phyloP scores from a whole-genome alignment of 768 basidiomycete genomes.

The Cystobasidiopsis lactophilus region DNA sequence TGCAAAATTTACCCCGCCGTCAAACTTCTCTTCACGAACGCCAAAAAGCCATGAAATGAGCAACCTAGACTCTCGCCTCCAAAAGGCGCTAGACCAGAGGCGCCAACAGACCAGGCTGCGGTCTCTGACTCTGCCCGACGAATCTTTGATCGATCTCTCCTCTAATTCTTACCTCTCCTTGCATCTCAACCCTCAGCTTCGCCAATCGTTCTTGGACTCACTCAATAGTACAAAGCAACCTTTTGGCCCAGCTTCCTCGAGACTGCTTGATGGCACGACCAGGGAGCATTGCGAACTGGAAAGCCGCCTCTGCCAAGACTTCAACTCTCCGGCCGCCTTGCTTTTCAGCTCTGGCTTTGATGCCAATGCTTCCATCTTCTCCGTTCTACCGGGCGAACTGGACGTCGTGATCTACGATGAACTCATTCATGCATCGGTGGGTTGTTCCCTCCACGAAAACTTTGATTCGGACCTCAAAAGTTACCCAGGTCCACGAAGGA shows the following conservation, averaged over 20 bases:
- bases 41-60: too few relatives aligned
- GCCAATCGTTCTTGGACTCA: slow-evolving; percentile 34
- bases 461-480: too few relatives aligned
- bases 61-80: background rate
- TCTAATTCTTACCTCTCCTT: slow-evolving; percentile 20
- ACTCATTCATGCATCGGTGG: slow-evolving; percentile 56
- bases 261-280: slow-evolving; percentile 55
- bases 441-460: background rate
- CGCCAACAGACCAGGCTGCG: background rate
- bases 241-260: slow-evolving; percentile 59
- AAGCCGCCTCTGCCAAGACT: slow-evolving; percentile 17
- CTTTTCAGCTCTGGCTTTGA: slow-evolving; percentile 33
- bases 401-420: slow-evolving; percentile 68
- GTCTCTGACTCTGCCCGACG: background rate
- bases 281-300: slow-evolving; percentile 48
- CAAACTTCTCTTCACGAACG: too few relatives aligned
- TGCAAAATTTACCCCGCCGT: too few relatives aligned
- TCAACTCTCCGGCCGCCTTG: slow-evolving; percentile 30
- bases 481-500: slow-evolving; percentile 49
- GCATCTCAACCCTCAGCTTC: background rate
- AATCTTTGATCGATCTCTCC: slow-evolving; percentile 16
- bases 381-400: slow-evolving; percentile 48
- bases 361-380: slow-evolving; percentile 68
- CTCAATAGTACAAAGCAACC: slow-evolving; percentile 26
- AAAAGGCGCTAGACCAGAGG: background rate